These are phyloP conservation scores for Microcyclosporella mali DNA, from an alignment of 2,329 filamentous ascomycete species.

Conservation along the genomic window DNA sequence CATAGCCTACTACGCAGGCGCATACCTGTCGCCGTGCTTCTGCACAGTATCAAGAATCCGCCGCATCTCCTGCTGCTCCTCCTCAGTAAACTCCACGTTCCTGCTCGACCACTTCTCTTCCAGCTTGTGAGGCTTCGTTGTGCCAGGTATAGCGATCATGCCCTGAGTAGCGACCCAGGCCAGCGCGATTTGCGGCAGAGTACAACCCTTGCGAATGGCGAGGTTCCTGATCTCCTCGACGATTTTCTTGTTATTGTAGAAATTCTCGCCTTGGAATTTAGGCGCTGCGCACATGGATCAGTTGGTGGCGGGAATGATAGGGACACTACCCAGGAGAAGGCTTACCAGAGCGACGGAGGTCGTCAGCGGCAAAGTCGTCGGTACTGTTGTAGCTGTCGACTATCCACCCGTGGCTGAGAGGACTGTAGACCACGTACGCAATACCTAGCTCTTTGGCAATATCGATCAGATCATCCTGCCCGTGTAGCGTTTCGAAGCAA, in stretches of 20 bases:
- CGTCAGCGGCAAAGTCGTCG: constrained; percentile 33
- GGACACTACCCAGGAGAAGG: not conserved
- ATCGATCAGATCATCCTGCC: constrained; percentile 36
- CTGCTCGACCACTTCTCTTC: constrained; percentile 20
- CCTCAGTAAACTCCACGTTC: constrained; percentile 29
- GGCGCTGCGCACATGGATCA: constrained; percentile 16
- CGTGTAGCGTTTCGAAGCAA: constrained; percentile 43
- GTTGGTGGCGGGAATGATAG: no score
- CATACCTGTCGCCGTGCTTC: constrained; percentile 35
- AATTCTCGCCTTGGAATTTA: constrained; percentile 27
- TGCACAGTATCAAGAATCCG: constrained; percentile 35
- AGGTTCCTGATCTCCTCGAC: constrained; percentile 23
- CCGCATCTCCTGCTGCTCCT: constrained; percentile 38
- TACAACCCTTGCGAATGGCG: constrained; percentile 19
- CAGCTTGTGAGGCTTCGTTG: constrained; percentile 17
- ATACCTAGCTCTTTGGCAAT: constrained; percentile 43
- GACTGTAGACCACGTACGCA: constrained; percentile 35
- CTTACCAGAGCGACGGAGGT: constrained; percentile 21
- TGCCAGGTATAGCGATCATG: constrained; percentile 21
- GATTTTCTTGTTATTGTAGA: constrained; percentile 25
- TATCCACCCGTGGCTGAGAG: constrained; percentile 38
- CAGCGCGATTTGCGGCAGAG: constrained; percentile 20
- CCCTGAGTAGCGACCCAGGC: constrained; percentile 26
- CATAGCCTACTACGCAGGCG: constrained; percentile 2
- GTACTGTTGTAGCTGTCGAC: constrained; percentile 31